phyloP scores from a whole-genome alignment of 2,329 filamentous ascomycete genomes.

The Trichoderma sp. region DNA sequence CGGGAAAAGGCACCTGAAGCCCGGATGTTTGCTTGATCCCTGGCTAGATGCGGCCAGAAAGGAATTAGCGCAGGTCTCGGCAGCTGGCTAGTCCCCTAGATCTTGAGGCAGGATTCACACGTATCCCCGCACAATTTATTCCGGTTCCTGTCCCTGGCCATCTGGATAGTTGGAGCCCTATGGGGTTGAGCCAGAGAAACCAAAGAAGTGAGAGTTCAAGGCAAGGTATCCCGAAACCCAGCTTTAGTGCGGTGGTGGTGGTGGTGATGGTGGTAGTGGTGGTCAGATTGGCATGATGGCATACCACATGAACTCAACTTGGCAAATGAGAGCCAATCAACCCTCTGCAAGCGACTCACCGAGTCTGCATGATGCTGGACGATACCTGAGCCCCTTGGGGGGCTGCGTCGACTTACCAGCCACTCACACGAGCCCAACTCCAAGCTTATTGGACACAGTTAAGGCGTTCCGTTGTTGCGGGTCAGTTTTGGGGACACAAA shows the following conservation, averaged over 20 bases:
- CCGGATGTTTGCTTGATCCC: background rate
- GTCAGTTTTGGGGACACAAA: background rate
- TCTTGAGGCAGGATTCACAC: background rate
- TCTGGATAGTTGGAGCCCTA: background rate
- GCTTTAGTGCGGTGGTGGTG: background rate
- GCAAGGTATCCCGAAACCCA: background rate
- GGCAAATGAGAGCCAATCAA: background rate
- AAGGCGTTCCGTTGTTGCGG: background rate
- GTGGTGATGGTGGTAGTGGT: background rate
- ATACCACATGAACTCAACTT: background rate
- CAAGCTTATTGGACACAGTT: background rate
- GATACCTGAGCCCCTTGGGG: background rate
- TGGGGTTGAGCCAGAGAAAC: background rate
- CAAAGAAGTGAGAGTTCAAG: background rate
- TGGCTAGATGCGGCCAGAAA: background rate
- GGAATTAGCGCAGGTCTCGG: background rate
- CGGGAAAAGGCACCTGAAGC: background rate
- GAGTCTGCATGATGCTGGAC: background rate
- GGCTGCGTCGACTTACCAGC: background rate
- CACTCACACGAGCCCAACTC: background rate
- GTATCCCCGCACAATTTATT: background rate
- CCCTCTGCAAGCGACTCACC: background rate
- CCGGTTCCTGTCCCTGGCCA: background rate
- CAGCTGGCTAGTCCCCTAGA: background rate
- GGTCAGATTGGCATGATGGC: background rate